Evolutionary conservation across 1,284 basidiomycete species (phyloP), one percentile per base, ranked within the genome.

Genomic region (Leccinum cinnamomeum): DNA sequence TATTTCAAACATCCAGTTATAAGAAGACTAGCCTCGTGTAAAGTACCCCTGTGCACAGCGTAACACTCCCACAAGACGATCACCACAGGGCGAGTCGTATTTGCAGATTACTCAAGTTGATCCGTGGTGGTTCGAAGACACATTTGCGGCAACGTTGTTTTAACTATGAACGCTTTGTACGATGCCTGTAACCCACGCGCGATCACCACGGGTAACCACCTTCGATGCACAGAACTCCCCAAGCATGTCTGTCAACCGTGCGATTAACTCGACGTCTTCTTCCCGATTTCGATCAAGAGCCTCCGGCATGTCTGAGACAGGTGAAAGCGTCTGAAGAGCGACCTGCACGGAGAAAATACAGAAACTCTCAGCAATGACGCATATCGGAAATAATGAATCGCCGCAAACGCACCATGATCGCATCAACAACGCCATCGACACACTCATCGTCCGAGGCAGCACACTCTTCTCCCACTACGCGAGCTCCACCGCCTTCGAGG

Each of bases 401-500:
- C 23, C 35, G 30, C 41, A 58, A 25, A 72, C 80, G 53, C 53
- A 89, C 89, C 80, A 88, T 81, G 10, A 87, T 83, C 10, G 85
- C 82, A 23, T 81, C 77, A 1, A 85, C 79, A 12, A 90, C 76
- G 2, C 71, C 66, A 28, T 62, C 64, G 7, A 78, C 75, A 7
- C 75, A 77, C 2, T 79, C 75, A 50, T 82, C 80, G 1, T 75
- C 75, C 3, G 75, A 72, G 51, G 77, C 69, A 7, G 63, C 60
- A 66, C 82, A 86, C 70, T 91, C 89, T 54, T 79, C 84, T 5
- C 88, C 90, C 3, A 92, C 82, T 1, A 89, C 83, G 55, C 82
- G 85, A 16, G 89, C 89, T 7, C 90, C 91, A 6, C 90, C 88
- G 25, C 88, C 84, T 67, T 90, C 90, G 2, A 94, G 80, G 14